A percentile compares a stretch with the other conserved stretches of the same genome.
Conservation (phyloP, 345 rosid species). For the Ceriops zippeliana region DNA sequence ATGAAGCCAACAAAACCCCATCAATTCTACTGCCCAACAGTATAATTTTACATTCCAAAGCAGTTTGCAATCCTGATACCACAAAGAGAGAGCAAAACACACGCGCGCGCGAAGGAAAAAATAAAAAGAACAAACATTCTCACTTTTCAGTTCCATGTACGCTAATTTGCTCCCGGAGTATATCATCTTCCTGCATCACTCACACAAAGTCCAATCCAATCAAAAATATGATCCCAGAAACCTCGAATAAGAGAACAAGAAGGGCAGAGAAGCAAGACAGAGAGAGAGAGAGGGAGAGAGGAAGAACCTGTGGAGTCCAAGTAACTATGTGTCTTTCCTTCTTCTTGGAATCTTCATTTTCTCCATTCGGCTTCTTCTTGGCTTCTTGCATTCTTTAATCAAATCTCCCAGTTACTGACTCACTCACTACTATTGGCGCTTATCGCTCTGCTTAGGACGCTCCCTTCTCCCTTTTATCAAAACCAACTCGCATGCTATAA, state of each 20-base stretch:
- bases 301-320: conserved; percentile 58
- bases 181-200: conserved; percentile 80
- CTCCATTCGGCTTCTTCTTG: conserved; percentile 42
- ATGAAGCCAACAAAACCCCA: neutral
- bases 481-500: conserved; percentile 51
- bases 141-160: conserved; percentile 87
- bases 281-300: neutral
- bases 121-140: conserved; percentile 16
- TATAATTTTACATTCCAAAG: neutral
- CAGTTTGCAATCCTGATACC: neutral
- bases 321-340: conserved; percentile 76
- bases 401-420: neutral
- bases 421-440: conserved; percentile 12
- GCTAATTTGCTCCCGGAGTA: conserved; percentile 74
- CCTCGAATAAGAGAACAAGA: conserved; percentile 6
- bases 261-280: neutral
- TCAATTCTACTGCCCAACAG: neutral
- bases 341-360: conserved; percentile 68
- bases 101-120: neutral
- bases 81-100: neutral
- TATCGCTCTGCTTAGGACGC: conserved; percentile 38
- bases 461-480: conserved; percentile 52
- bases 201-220: conserved; percentile 25
- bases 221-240: conserved; percentile 3
- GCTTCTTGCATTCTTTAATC: conserved; percentile 44